These are phyloP conservation scores for Ganoderma lingzhi DNA, from an alignment of 1,284 basidiomycete species.

Conservation along the genomic window DNA sequence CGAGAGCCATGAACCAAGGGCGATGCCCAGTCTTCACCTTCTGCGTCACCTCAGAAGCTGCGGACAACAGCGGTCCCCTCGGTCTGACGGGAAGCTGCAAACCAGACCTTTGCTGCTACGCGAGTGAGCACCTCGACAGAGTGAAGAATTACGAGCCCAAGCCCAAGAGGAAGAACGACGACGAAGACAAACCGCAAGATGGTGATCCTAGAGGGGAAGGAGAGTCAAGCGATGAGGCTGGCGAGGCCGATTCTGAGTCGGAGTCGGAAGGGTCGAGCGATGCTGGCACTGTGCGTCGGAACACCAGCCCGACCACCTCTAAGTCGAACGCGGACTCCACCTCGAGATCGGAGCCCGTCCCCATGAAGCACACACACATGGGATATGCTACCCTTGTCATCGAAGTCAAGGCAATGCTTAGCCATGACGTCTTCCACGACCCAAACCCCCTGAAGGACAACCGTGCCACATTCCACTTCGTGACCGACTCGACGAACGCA, in stretches of 20 bases:
- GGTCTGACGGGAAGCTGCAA: slow-evolving; percentile 12
- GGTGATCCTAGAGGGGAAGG: background rate
- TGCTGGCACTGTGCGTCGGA: too few relatives aligned
- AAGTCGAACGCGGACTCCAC: too few relatives aligned
- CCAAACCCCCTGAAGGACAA: background rate
- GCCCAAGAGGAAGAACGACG: background rate
- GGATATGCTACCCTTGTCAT: slow-evolving; percentile 13
- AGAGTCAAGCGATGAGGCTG: background rate
- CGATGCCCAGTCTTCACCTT: slow-evolving; percentile 25
- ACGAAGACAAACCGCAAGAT: background rate
- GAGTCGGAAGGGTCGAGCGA: too few relatives aligned
- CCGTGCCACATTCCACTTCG: background rate
- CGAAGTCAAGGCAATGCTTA: background rate
- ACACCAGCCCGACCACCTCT: background rate
- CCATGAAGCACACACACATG: slow-evolving; percentile 12
- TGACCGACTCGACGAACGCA: background rate
- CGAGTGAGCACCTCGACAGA: background rate
- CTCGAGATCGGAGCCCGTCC: background rate
- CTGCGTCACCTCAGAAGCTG: slow-evolving; percentile 9
- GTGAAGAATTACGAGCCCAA: background rate
- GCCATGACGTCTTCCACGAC: slow-evolving; percentile 13
- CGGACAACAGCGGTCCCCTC: background rate
- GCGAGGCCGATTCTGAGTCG: too few relatives aligned
- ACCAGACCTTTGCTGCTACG: slow-evolving; percentile 20
- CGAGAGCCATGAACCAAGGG: background rate